Percentiles rank a stretch among this genome's conserved stretches.
Conservation (phyloP, 2,329 filamentous ascomycete species). For the Ceratocystis eucalypticola region DNA sequence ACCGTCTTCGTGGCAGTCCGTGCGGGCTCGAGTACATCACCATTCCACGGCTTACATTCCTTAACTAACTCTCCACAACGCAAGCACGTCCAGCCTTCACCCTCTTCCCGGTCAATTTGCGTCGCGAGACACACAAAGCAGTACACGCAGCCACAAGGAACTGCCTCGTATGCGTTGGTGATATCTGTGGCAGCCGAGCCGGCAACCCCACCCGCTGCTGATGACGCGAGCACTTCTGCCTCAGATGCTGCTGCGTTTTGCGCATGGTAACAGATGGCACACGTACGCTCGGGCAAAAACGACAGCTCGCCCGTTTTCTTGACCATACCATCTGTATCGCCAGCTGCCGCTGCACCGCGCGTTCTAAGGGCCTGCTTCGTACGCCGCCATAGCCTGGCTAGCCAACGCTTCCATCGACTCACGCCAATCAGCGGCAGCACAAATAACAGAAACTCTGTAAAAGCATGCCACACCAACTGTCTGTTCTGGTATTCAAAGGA, state of each 20-base stretch:
- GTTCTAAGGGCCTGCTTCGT: conserved; percentile 49
- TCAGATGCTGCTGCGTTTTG: conserved; percentile 65
- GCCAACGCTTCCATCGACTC: conserved; percentile 79
- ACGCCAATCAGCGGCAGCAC: conserved; percentile 94
- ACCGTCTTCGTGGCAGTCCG: conserved; percentile 41
- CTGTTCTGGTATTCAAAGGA: conserved; percentile 96
- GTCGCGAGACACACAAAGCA: conserved; percentile 94
- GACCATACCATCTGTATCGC: conserved; percentile 29
- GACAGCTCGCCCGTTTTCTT: conserved; percentile 57
- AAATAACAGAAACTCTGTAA: conserved; percentile 96
- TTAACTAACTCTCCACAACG: conserved; percentile 74
- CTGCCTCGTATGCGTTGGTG: conserved; percentile 87
- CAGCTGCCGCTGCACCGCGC: conserved; percentile 11
- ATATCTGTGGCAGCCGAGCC: conserved; percentile 86
- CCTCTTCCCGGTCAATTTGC: conserved; percentile 79
- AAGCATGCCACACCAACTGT: conserved; percentile 98
- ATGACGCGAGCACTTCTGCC: conserved; percentile 60
- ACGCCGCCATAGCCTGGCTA: conserved; percentile 75
- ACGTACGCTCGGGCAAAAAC: conserved; percentile 85
- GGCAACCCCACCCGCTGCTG: conserved; percentile 60
- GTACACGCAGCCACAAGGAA: conserved; percentile 83
- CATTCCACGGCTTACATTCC: conserved; percentile 80
- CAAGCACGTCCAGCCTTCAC: conserved; percentile 84
- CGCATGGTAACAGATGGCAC: conserved; percentile 92
- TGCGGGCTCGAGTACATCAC: conserved; percentile 61